Evolutionary conservation across 129 eudicot genomes (phyloP).

Genomic region (Smallanthus sonchifolius): DNA sequence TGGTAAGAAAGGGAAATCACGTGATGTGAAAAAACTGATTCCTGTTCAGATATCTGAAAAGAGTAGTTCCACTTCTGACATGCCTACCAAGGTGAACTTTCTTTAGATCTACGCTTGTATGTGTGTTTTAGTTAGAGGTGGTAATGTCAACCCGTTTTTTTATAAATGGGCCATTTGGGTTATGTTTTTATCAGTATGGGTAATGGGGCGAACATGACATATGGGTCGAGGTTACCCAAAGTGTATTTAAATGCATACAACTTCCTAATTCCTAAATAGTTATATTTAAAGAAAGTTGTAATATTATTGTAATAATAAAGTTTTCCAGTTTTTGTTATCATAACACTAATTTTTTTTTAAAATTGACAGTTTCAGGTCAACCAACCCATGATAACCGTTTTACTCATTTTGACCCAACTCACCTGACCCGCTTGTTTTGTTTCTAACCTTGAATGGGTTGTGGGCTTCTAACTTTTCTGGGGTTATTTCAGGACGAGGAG

Average conservation of each 20-base stretch:
- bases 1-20: conserved; percentile 63
- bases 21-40: conserved; percentile 42
- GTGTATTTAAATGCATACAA: neutral
- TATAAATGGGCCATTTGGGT: neutral
- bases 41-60: conserved; percentile 34
- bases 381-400: neutral
- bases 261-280: neutral
- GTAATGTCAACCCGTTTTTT: neutral
- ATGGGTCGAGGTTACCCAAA: neutral
- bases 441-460: neutral
- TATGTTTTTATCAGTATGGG: neutral
- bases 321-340: neutral
- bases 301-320: neutral
- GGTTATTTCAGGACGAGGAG: conserved; percentile 48
- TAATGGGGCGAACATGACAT: neutral
- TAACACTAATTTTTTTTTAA: neutral
- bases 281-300: neutral
- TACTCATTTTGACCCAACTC: neutral
- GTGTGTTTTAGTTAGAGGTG: conserved; percentile 1
- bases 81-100: conserved; percentile 48
- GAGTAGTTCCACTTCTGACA: conserved; percentile 31
- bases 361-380: neutral
- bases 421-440: neutral
- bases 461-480: conserved; percentile 9
- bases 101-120: neutral